Evolutionary conservation across 192 early-diverging fungal genomes (phyloP).

Genomic region (Coemansia brasiliensis): DNA sequence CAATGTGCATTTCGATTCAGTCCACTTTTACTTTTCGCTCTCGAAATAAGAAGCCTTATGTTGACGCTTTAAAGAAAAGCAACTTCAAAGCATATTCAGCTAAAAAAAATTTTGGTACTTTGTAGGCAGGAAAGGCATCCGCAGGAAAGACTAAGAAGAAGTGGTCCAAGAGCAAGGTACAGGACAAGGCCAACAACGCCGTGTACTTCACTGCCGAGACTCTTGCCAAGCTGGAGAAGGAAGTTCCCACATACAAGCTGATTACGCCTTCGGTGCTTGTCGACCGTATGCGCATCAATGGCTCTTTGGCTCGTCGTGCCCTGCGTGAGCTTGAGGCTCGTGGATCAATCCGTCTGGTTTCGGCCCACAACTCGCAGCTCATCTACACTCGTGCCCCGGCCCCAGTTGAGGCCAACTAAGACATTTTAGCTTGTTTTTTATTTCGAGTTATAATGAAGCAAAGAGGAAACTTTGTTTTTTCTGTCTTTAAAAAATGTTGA

Average conservation of each 20-base stretch:
- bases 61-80: too few relatives aligned
- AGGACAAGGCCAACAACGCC: conserved; percentile 99
- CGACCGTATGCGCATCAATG: conserved; percentile 97
- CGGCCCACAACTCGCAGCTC: conserved; percentile 87
- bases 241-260: conserved; percentile 99
- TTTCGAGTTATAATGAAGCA: too few relatives aligned
- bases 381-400: conserved; percentile 67
- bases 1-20: too few relatives aligned
- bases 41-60: too few relatives aligned
- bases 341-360: conserved; percentile 91
- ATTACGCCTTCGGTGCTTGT: conserved; percentile 97
- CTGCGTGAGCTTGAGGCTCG: conserved; percentile 90
- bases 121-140: conserved; percentile 39
- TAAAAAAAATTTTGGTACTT: background rate
- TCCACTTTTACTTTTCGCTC: too few relatives aligned
- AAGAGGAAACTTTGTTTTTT: background rate
- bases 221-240: conserved; percentile 99
- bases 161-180: conserved; percentile 99
- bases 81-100: too few relatives aligned
- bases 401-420: conserved; percentile 35
- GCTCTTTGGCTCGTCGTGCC: conserved; percentile 92
- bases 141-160: conserved; percentile 73
- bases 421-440: background rate
- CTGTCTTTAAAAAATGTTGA: too few relatives aligned
- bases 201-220: conserved; percentile 96